phyloP scores from a whole-genome alignment of 1,284 basidiomycete species.

The Malassezia globosa region DNA sequence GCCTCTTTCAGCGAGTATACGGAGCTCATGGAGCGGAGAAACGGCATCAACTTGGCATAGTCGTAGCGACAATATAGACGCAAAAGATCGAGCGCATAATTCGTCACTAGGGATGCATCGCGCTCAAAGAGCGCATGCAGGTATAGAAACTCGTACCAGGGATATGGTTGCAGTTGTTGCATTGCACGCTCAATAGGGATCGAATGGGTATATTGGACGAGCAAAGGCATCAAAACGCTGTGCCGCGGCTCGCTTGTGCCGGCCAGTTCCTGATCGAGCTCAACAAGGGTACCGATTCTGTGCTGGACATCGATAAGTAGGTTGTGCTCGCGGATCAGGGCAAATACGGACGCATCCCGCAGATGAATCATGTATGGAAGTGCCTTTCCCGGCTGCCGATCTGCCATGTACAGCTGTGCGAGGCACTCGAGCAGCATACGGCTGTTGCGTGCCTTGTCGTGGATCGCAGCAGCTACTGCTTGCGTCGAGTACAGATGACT shows the following conservation, averaged over 20 bases:
- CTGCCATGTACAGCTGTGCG: conserved; percentile 76
- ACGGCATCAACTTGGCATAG: conserved; percentile 67
- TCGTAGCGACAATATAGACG: conserved; percentile 84
- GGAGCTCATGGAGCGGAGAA: conserved; percentile 70
- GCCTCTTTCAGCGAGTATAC: conserved; percentile 88
- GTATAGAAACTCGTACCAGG: conserved; percentile 80
- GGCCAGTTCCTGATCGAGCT: conserved; percentile 81
- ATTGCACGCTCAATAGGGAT: conserved; percentile 84
- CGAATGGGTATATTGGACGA: conserved; percentile 89
- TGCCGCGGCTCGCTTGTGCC: conserved; percentile 36
- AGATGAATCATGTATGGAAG: conserved; percentile 77
- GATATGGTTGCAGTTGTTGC: conserved; percentile 65
- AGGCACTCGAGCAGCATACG: conserved; percentile 77
- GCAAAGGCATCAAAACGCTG: conserved; percentile 64
- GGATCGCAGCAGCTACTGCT: conserved; percentile 75
- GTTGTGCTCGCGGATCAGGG: conserved; percentile 85
- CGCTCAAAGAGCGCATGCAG: conserved; percentile 78
- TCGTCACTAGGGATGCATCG: conserved; percentile 67
- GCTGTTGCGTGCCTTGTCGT: conserved; percentile 56
- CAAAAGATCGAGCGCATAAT: conserved; percentile 77
- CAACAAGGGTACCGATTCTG: conserved; percentile 76
- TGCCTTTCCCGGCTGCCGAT: conserved; percentile 85
- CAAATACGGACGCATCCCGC: conserved; percentile 77
- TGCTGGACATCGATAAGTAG: conserved; percentile 90
- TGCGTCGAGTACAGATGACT: conserved; percentile 75